Evolutionary conservation across 2,329 filamentous ascomycete species (phyloP).

Genomic region (Fusarium compactum): DNA sequence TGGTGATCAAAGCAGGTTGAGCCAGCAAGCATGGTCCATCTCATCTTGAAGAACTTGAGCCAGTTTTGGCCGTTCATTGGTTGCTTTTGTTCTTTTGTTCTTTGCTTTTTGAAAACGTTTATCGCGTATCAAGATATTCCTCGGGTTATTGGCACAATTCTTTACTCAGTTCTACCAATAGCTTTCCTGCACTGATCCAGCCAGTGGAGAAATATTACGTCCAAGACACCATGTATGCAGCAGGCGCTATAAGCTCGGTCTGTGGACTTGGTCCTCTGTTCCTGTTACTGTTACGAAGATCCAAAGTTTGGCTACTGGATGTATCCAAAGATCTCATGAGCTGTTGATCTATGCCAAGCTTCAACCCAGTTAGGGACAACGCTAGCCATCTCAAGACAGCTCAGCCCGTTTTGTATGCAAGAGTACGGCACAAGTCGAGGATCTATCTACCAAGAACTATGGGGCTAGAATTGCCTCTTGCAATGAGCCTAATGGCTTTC

Average conservation of each 20-base stretch:
- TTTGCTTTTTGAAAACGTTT: background rate
- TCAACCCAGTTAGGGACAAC: background rate
- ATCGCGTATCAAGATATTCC: background rate
- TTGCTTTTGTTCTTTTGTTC: background rate
- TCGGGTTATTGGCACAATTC: background rate
- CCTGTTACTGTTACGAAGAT: background rate
- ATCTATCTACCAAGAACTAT: slow-evolving; percentile 1
- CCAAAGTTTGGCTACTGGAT: background rate
- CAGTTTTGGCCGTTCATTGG: background rate
- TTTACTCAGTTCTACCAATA: background rate
- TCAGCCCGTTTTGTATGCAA: slow-evolving; percentile 16
- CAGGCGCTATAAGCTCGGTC: background rate
- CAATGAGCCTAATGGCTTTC: slow-evolving; percentile 1
- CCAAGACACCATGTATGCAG: background rate
- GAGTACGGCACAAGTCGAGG: slow-evolving; percentile 3
- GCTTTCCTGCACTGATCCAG: background rate
- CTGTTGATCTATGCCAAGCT: slow-evolving; percentile 12
- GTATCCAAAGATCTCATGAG: background rate
- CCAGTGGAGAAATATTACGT: background rate
- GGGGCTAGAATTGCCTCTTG: background rate
- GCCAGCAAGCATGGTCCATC: background rate
- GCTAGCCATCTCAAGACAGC: slow-evolving; percentile 22
- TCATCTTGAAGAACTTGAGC: background rate
- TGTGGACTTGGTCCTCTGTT: background rate
- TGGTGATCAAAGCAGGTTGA: background rate